A percentile compares a stretch with the other conserved stretches of the same genome.
Conservation (phyloP, 2,329 filamentous ascomycete genomes). For the Mollisiaceae sp. region DNA sequence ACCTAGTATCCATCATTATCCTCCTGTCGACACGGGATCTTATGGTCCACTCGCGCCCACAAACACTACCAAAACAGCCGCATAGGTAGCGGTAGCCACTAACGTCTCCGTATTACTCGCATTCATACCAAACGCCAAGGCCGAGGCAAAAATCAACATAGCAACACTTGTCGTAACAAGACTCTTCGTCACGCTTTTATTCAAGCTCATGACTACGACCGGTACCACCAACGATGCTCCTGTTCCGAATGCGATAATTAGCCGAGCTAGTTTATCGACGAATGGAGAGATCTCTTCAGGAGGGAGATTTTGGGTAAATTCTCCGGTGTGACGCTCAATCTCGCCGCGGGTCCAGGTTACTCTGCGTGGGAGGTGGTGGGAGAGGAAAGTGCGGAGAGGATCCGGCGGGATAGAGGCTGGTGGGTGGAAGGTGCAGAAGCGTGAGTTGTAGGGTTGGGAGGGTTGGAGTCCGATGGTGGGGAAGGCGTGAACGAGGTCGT, state of each 20-base stretch:
- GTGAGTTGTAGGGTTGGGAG: background rate
- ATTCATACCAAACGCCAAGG: slow-evolving; percentile 6
- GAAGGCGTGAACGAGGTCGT: background rate
- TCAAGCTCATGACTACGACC: slow-evolving; percentile 16
- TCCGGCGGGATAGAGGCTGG: background rate
- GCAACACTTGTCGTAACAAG: slow-evolving; percentile 15
- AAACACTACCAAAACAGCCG: slow-evolving; percentile 18
- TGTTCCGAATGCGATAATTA: background rate
- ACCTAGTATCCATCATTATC: background rate
- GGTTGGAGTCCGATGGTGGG: background rate
- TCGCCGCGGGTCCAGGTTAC: background rate
- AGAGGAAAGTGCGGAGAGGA: background rate
- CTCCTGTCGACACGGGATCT: too few species aligned
- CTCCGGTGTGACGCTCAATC: background rate
- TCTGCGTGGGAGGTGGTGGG: background rate
- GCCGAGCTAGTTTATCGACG: background rate
- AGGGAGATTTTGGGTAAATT: background rate
- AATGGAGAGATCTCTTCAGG: background rate
- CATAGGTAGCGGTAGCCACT: slow-evolving; percentile 15
- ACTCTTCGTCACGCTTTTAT: slow-evolving; percentile 12
- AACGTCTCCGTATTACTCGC: slow-evolving; percentile 13
- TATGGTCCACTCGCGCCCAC: slow-evolving; percentile 12
- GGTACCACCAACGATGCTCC: slow-evolving; percentile 9
- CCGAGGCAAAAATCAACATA: slow-evolving; percentile 6
- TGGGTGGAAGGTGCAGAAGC: background rate